phyloP scores from a whole-genome alignment of 2,329 filamentous ascomycete species.

The Xylariaceae sp. region DNA sequence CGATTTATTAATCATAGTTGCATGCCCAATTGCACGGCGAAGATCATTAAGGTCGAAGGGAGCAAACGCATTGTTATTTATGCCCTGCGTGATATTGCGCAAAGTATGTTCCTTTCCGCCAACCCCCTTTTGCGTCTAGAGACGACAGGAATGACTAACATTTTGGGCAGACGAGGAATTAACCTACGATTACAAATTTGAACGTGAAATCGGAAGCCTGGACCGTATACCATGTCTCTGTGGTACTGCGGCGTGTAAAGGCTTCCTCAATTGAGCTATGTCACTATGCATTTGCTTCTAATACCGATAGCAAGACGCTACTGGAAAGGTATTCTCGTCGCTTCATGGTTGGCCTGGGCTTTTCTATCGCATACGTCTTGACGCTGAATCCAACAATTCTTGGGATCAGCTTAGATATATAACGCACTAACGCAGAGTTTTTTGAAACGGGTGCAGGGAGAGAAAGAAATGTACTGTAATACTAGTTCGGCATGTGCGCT shows the following conservation, averaged over 20 bases:
- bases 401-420: conserved; percentile 22
- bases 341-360: neutral
- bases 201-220: conserved; percentile 89
- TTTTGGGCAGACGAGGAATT: conserved; percentile 79
- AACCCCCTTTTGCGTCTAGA: neutral
- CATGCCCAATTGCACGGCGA: conserved; percentile 96
- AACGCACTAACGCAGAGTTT: conserved; percentile 14
- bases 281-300: conserved; percentile 1
- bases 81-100: conserved; percentile 86
- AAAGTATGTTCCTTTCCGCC: conserved; percentile 62
- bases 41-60: conserved; percentile 98
- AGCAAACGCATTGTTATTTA: conserved; percentile 99
- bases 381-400: conserved; percentile 5
- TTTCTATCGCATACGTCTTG: neutral
- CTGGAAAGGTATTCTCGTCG: neutral
- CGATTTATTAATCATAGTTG: conserved; percentile 99
- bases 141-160: conserved; percentile 23
- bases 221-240: conserved; percentile 97
- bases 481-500: conserved; percentile 13
- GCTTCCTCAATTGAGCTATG: conserved; percentile 80
- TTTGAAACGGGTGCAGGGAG: conserved; percentile 6
- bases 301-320: neutral
- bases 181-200: conserved; percentile 99
- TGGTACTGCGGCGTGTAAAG: conserved; percentile 93
- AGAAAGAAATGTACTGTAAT: conserved; percentile 18